Conservation (phyloP, 768 basidiomycete species). For the Termitomyces sp. region DNA sequence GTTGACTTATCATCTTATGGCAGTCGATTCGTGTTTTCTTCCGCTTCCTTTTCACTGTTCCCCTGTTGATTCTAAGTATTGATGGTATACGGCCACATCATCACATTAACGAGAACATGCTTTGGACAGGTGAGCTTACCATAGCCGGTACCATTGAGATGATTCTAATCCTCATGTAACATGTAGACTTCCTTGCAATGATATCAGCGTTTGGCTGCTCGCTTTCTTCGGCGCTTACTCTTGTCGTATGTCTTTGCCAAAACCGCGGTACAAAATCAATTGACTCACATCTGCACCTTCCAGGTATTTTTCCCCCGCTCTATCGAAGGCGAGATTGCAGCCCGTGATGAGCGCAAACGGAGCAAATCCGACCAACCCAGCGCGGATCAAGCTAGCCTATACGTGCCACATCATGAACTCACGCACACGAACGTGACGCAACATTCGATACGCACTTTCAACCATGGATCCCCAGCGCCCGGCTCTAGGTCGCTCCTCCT, state of each 20-base stretch:
- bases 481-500: constrained; percentile 26
- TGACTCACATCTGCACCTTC: not conserved
- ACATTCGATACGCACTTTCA: constrained; percentile 9
- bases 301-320: constrained; percentile 87
- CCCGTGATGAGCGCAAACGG: constrained; percentile 43
- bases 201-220: constrained; percentile 55
- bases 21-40: constrained; percentile 71
- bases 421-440: constrained; percentile 16
- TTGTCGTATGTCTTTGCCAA: constrained; percentile 46
- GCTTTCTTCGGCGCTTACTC: constrained; percentile 70
- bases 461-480: constrained; percentile 8
- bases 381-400: constrained; percentile 13
- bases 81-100: constrained; percentile 64
- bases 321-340: constrained; percentile 58
- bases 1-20: not conserved
- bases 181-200: constrained; percentile 55
- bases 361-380: constrained; percentile 25
- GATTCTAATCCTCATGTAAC: not conserved
- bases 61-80: constrained; percentile 60
- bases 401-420: constrained; percentile 18
- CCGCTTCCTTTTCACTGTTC: constrained; percentile 67
- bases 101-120: constrained; percentile 61
- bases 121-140: constrained; percentile 39
- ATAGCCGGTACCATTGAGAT: not conserved
- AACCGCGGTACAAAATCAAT: not conserved